phyloP scores from a whole-genome alignment of 2,329 filamentous ascomycete genomes.

The Aspergillus ochraceoroseus region DNA sequence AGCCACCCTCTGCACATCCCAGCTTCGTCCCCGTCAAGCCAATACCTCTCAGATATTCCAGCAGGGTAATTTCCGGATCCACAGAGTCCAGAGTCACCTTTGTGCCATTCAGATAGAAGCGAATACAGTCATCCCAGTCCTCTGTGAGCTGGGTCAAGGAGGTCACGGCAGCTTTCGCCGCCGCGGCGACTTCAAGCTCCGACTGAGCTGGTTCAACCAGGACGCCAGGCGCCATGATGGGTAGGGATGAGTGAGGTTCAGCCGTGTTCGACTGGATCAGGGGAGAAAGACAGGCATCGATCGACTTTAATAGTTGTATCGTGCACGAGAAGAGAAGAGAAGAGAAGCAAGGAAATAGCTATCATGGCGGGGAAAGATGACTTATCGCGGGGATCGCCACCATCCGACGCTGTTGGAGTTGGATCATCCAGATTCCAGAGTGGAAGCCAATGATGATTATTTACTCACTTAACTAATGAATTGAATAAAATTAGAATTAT shows the following conservation, averaged over 20 bases:
- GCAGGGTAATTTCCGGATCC: conserved; percentile 83
- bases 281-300: too few species aligned
- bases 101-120: conserved; percentile 93
- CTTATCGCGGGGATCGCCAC: conserved; percentile 38
- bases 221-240: conserved; percentile 57
- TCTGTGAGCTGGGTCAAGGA: conserved; percentile 62
- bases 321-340: conserved; percentile 1
- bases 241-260: too few species aligned
- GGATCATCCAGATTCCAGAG: too few species aligned
- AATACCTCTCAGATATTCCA: conserved; percentile 89
- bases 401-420: too few species aligned
- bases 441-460: too few species aligned
- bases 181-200: conserved; percentile 42
- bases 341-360: conserved; percentile 1
- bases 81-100: conserved; percentile 78
- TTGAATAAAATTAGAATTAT: too few species aligned
- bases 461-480: too few species aligned
- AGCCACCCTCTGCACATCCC: conserved; percentile 93
- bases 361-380: conserved; percentile 8
- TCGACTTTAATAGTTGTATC: conserved; percentile 12
- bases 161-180: conserved; percentile 4
- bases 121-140: conserved; percentile 76
- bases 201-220: conserved; percentile 40
- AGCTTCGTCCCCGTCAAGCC: conserved; percentile 94
- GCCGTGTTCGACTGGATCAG: conserved; percentile 8